Evolutionary conservation across 2,329 filamentous ascomycete species (phyloP), one percentile per base, ranked within the genome.

Genomic region (Pseudogymnoascus destructans): DNA sequence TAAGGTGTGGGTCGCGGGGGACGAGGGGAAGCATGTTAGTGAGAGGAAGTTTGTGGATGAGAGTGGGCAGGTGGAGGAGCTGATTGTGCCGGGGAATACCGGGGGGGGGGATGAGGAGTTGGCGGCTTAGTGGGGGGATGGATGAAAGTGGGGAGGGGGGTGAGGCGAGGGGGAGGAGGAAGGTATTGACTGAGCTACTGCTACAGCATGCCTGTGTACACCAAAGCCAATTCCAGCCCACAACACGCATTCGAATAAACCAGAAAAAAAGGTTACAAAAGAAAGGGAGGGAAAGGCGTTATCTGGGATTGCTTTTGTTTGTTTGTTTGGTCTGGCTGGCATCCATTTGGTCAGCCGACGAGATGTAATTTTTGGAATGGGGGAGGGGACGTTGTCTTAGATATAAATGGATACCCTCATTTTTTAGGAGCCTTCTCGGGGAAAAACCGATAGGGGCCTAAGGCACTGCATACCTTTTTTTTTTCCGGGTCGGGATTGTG

Each of bases 1-100:
- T 71, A 96, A 95, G 74, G 89, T 95, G 25, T 97, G 92, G 92
- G 90, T 85, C 15, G 80, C 89, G 2, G 74, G 72, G 19, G 68
- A 71, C 35, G 65, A 71, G 25, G 79, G 78, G 64, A 75, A 80
- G 59, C 89, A 95, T 70, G 84, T 95, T 55, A 95, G 89, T 68
- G 89, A 95, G 71, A 79, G 91, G 66, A 92, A 88, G 69, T 96
- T 95, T 73, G 83, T 92, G 56, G 83, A 89, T 59, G 85, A 88
- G 54, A 75, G 77, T 9, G 79, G 73, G 5, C 74, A 76, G 25
- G 85, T 89, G 69, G 89, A 95, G 72, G 68, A 70, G 57, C 61
- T 70, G 38, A 69, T 70, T 61, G 62, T 66, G 9, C 67, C 68
- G 17, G 55, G 40, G 19, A 46, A 23, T 5, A 25, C 11, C n/a